A percentile compares a stretch with the other conserved stretches of the same genome.
These are phyloP conservation scores for Fraxinus floribunda DNA, from an alignment of 305 asterid genomes.

Conservation along the genomic window DNA sequence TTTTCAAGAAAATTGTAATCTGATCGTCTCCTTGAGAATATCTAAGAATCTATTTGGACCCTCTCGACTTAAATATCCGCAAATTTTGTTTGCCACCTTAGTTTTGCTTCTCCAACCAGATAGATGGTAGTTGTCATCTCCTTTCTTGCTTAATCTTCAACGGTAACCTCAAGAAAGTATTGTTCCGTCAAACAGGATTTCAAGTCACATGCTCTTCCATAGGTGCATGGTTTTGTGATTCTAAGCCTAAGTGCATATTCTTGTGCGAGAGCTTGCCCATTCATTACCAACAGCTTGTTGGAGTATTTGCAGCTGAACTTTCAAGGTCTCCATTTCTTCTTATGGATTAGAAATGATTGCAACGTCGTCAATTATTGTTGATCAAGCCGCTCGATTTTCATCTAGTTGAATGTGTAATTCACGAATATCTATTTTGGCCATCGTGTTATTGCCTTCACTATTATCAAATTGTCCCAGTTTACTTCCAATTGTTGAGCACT, in stretches of 20 bases:
- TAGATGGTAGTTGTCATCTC: background rate
- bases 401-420: background rate
- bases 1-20: background rate
- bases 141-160: too few relatives aligned
- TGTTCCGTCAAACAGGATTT: too few relatives aligned
- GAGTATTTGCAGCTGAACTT: background rate
- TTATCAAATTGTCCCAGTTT: background rate
- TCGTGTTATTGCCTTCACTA: background rate
- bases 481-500: background rate
- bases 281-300: too few relatives aligned
- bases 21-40: background rate
- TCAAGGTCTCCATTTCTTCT: background rate
- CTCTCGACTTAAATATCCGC: background rate
- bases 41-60: background rate
- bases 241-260: too few relatives aligned
- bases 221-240: too few relatives aligned
- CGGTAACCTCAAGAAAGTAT: too few relatives aligned
- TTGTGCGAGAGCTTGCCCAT: too few relatives aligned
- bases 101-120: too few relatives aligned
- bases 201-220: background rate
- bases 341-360: background rate
- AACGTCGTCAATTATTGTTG: background rate
- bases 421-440: too few relatives aligned
- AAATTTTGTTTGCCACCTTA: background rate
- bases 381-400: background rate